Base-by-base conservation (phyloP, 1,284 basidiomycete species). In the Leccinum angustisporum region DNA sequence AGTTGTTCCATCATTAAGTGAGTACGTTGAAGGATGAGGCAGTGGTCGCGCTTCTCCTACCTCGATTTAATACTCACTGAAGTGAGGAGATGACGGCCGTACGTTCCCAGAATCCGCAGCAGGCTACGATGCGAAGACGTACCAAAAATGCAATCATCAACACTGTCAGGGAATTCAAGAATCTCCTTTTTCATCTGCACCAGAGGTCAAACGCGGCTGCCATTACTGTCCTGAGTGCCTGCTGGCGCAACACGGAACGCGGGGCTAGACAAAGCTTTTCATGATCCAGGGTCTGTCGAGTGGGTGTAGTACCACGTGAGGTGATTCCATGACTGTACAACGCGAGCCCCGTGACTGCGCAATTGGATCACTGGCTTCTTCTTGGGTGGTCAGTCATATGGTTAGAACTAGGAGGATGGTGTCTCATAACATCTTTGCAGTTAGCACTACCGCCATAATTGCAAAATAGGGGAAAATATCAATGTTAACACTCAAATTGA, bases 141-240 rank as follows among this genome's bases (percentile, higher is more conserved):
- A 52, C 50, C 13, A 52, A 52, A 30, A 52, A 52, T 52, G 16
- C 51, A 36, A 48, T 14, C 5, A 51, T 30, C 25, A 40, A 48
- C 9, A 50, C 25, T 18, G 36, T 11, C 5, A 30, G 5, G 43
- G 30, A 36, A 36, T 14, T 40, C 21, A n/a, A 31, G n/a, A 46
- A n/a, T 18, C 38, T 34, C 31, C 8, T 30, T 18, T 48, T 40
- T 13, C 7, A 16, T 51, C n/a, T 21, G 18, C 51, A 18, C 31
- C 51, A 51, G 13, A 36, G 18, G 60, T 64, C 14, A 54, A 64
- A 50, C 43, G 30, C 27, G 51, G 57, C 43, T 36, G 34, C 33
- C 21, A 40, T 34, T 16, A 50, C 30, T 21, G 21, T 16, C 33
- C 30, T 46, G 33, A 27, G 31, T 40, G 43, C 48, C 46, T 25